Evolutionary conservation across 1,284 basidiomycete species (phyloP).

Genomic region (Gomphus sp.): DNA sequence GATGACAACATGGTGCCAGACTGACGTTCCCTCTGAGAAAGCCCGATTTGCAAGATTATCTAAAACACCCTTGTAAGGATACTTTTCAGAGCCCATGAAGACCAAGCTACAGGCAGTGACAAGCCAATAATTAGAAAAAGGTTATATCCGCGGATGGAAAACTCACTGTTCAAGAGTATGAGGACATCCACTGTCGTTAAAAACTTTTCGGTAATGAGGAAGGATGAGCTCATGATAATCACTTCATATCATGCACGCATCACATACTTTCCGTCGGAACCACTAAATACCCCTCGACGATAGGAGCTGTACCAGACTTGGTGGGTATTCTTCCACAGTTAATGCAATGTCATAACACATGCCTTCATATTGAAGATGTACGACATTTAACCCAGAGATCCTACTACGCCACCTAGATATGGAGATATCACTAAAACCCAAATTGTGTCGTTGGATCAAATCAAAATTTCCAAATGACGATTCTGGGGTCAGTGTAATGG

Average conservation of each 20-base stretch:
- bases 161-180: conserved; percentile 89
- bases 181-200: conserved; percentile 88
- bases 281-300: conserved; percentile 90
- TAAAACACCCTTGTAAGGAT: conserved; percentile 95
- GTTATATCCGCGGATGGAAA: not conserved
- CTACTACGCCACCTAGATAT: conserved; percentile 83
- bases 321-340: conserved; percentile 12
- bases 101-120: conserved; percentile 52
- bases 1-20: conserved; percentile 35
- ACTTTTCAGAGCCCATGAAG: conserved; percentile 91
- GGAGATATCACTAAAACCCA: conserved; percentile 67
- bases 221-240: conserved; percentile 3
- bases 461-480: conserved; percentile 64
- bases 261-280: conserved; percentile 84
- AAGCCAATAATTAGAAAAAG: not conserved
- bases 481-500: not conserved
- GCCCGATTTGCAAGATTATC: conserved; percentile 97
- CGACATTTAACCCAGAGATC: conserved; percentile 67
- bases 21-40: conserved; percentile 79
- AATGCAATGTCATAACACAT: conserved; percentile 14
- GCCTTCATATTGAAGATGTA: conserved; percentile 82
- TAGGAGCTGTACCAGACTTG: conserved; percentile 47
- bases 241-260: not conserved
- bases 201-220: conserved; percentile 41
- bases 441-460: conserved; percentile 59